phyloP scores from a whole-genome alignment of 441 rosid species.

The Breynia disticha region DNA sequence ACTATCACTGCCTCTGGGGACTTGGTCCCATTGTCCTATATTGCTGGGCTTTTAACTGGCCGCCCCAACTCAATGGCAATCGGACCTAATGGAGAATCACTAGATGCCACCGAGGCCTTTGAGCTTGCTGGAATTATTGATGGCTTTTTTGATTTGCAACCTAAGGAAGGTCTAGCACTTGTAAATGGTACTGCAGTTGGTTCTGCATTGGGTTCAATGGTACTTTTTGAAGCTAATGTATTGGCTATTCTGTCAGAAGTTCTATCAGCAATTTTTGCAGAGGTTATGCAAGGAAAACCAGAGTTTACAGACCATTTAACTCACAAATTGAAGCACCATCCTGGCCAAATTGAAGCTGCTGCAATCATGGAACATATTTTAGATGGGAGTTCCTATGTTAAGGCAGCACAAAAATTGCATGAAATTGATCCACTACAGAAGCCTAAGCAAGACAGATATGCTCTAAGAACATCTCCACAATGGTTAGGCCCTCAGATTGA shows the following conservation, averaged over 20 bases:
- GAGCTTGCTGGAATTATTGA: constrained; percentile 23
- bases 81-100: constrained; percentile 32
- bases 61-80: constrained; percentile 40
- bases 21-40: constrained; percentile 47
- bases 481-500: constrained; percentile 68
- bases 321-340: constrained; percentile 50
- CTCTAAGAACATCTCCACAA: constrained; percentile 59
- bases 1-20: constrained; percentile 56
- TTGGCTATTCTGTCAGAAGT: constrained; percentile 33
- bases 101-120: constrained; percentile 33
- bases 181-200: constrained; percentile 49
- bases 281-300: constrained; percentile 53
- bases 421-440: constrained; percentile 52
- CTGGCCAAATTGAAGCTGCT: constrained; percentile 52
- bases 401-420: constrained; percentile 40
- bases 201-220: constrained; percentile 38
- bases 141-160: constrained; percentile 43
- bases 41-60: constrained; percentile 47
- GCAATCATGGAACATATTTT: constrained; percentile 54
- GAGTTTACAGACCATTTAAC: constrained; percentile 49
- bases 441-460: constrained; percentile 61
- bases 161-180: constrained; percentile 42
- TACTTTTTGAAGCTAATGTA: constrained; percentile 37
- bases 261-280: constrained; percentile 39
- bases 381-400: constrained; percentile 44